Conservation (phyloP, 768 basidiomycete genomes). For the Guyanaporus albipodus region DNA sequence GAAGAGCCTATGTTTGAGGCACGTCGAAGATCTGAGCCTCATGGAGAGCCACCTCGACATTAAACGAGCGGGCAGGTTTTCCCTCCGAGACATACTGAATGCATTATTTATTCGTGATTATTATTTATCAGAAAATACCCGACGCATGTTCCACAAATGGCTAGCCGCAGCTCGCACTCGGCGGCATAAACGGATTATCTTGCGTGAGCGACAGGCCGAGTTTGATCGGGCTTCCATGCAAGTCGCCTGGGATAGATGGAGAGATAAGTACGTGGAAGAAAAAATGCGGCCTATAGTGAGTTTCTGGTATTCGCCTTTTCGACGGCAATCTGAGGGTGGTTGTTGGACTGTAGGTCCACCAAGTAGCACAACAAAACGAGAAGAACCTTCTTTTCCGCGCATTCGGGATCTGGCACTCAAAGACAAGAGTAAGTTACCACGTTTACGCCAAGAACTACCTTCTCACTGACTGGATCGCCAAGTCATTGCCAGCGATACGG, state of each 20-base stretch:
- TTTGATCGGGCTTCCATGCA: conserved; percentile 49
- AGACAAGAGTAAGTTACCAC: conserved; percentile 53
- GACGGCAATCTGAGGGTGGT: conserved; percentile 3
- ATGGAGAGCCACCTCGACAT: conserved; percentile 82
- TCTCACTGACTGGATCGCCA: conserved; percentile 9
- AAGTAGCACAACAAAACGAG: conserved; percentile 54
- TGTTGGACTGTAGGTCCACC: conserved; percentile 31
- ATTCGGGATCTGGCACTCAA: conserved; percentile 71
- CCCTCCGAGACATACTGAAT: neutral
- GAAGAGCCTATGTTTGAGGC: conserved; percentile 57
- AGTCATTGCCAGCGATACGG: conserved; percentile 78
- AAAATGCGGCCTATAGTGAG: conserved; percentile 63
- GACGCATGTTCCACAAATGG: conserved; percentile 71
- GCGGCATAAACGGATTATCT: conserved; percentile 54
- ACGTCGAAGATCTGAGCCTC: conserved; percentile 69
- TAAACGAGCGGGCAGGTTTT: conserved; percentile 64
- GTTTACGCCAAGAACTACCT: neutral
- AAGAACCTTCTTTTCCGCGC: conserved; percentile 60
- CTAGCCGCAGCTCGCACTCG: conserved; percentile 53
- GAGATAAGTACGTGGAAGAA: conserved; percentile 64
- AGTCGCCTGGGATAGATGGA: conserved; percentile 76
- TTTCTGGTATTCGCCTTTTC: neutral
- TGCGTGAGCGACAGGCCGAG: conserved; percentile 62
- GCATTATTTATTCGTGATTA: neutral
- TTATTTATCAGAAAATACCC: conserved; percentile 51